phyloP scores from a whole-genome alignment of 768 basidiomycete species.

The Tylopilus rubrobrunneus region DNA sequence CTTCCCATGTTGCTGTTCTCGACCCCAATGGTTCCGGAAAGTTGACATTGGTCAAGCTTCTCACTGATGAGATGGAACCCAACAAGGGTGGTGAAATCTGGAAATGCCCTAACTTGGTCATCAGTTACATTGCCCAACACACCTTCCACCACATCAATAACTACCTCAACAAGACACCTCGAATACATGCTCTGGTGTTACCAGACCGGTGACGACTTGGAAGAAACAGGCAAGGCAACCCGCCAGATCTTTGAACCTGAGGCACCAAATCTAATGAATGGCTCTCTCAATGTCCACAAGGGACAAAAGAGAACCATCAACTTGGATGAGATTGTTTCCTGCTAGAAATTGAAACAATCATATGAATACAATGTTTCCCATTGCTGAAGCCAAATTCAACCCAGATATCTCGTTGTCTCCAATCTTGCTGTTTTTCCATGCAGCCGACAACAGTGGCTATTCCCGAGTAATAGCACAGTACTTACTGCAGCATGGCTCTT shows the following conservation, averaged over 20 bases:
- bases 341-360: constrained; percentile 99
- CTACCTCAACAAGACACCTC: constrained; percentile 97
- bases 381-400: no score
- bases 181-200: constrained; percentile 99
- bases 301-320: constrained; percentile 92
- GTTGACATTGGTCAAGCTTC: constrained; percentile 93
- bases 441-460: no score
- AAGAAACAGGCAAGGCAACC: constrained; percentile 91
- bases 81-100: constrained; percentile 97
- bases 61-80: constrained; percentile 94
- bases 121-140: constrained; percentile 98
- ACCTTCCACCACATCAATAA: constrained; percentile 99
- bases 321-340: constrained; percentile 84
- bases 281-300: constrained; percentile 78
- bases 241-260: constrained; percentile 88
- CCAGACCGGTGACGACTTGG: constrained; percentile 98
- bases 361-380: constrained; percentile 98
- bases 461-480: no score
- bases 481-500: no score
- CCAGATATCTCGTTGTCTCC: no score
- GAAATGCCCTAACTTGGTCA: constrained; percentile 99
- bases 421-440: no score
- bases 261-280: constrained; percentile 95
- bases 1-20: constrained; percentile 96
- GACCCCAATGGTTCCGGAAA: constrained; percentile 99